Evolutionary conservation across 2,329 filamentous ascomycete genomes (phyloP).

Genomic region (Fusarium lateritium): DNA sequence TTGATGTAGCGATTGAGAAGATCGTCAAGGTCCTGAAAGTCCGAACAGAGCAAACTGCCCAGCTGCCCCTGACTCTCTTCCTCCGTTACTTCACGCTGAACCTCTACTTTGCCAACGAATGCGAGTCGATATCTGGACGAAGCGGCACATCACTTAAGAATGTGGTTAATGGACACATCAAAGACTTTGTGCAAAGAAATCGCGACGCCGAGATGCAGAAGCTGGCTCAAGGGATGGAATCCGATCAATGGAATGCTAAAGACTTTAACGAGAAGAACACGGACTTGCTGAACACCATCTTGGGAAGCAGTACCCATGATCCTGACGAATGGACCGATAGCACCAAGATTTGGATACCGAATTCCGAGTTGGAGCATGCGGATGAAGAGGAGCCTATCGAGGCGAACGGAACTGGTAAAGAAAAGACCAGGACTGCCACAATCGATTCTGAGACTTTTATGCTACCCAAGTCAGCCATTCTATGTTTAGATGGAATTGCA

Average conservation of each 20-base stretch:
- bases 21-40: slow-evolving; percentile 83
- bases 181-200: slow-evolving; percentile 80
- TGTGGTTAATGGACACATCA: slow-evolving; percentile 85
- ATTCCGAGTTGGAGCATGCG: slow-evolving; percentile 56
- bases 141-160: slow-evolving; percentile 83
- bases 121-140: slow-evolving; percentile 85
- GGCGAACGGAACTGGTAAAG: slow-evolving; percentile 68
- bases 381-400: slow-evolving; percentile 56
- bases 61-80: slow-evolving; percentile 78
- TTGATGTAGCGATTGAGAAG: slow-evolving; percentile 85
- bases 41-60: slow-evolving; percentile 79
- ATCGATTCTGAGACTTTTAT: slow-evolving; percentile 91
- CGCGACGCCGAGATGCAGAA: slow-evolving; percentile 81
- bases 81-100: slow-evolving; percentile 87
- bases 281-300: slow-evolving; percentile 72
- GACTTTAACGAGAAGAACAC: slow-evolving; percentile 78
- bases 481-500: slow-evolving; percentile 85
- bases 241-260: slow-evolving; percentile 83
- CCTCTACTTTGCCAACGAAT: slow-evolving; percentile 87
- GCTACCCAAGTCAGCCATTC: slow-evolving; percentile 85
- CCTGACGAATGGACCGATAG: slow-evolving; percentile 75
- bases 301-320: slow-evolving; percentile 80
- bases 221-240: slow-evolving; percentile 82
- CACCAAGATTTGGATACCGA: slow-evolving; percentile 70
- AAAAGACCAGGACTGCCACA: slow-evolving; percentile 78